These are phyloP conservation scores for Diaporthe destruens DNA, from an alignment of 2,329 filamentous ascomycete genomes.

Conservation along the genomic window DNA sequence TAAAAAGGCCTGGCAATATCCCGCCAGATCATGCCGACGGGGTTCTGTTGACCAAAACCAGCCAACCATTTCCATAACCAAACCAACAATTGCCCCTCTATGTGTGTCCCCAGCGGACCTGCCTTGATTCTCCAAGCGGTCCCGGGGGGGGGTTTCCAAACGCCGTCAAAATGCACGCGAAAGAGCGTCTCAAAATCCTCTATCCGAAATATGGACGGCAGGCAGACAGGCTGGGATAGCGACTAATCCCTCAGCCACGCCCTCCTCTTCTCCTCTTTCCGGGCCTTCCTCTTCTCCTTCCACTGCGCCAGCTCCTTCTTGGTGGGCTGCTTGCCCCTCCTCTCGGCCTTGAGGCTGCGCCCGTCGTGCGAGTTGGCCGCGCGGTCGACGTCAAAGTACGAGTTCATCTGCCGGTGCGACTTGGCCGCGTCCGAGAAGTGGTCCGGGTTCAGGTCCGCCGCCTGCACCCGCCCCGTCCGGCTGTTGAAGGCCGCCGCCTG, in stretches of 20 bases:
- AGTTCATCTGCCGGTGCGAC: conserved; percentile 87
- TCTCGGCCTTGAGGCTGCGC: conserved; percentile 89
- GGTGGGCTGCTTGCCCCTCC: conserved; percentile 83
- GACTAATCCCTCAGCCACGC: conserved; percentile 89
- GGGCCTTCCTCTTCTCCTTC: conserved; percentile 88
- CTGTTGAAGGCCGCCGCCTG: conserved; percentile 88
- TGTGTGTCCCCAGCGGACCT: background rate
- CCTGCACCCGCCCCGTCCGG: conserved; percentile 88
- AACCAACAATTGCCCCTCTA: conserved; percentile 1
- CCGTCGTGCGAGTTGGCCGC: conserved; percentile 93
- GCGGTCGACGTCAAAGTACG: conserved; percentile 95
- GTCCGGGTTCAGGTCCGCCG: conserved; percentile 74
- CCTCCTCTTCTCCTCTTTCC: conserved; percentile 93
- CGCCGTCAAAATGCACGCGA: conserved; percentile 1
- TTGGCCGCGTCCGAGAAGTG: conserved; percentile 90
- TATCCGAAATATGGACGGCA: too few relatives aligned
- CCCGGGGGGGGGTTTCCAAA: background rate
- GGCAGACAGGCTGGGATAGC: too few relatives aligned
- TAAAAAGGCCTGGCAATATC: conserved; percentile 24
- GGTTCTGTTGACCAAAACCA: background rate
- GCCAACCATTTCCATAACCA: conserved; percentile 4
- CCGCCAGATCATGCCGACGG: background rate
- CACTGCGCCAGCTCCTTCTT: conserved; percentile 92
- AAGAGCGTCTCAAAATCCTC: background rate
- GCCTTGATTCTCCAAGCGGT: background rate